Percentiles rank a stretch among this genome's conserved stretches.
Conservation (phyloP, 2,329 filamentous ascomycete genomes). For the Trematosphaeria pertusa region DNA sequence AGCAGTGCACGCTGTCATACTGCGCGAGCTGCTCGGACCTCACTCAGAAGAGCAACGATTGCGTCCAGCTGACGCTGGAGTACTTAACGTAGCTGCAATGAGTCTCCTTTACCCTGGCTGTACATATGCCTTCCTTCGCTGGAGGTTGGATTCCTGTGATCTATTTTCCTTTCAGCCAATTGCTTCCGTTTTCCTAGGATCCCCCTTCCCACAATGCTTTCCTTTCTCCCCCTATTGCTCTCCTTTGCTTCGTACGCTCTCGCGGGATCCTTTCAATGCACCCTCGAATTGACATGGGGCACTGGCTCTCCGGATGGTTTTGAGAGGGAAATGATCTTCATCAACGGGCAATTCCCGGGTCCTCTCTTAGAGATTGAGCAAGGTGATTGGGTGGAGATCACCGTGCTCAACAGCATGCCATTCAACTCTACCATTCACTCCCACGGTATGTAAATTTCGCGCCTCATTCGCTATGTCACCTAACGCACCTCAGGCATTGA, state of each 20-base stretch:
- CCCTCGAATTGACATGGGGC: conserved; percentile 30
- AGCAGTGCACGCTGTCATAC: too few relatives aligned
- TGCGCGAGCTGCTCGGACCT: too few relatives aligned
- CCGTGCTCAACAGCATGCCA: conserved; percentile 56
- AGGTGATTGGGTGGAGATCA: conserved; percentile 33
- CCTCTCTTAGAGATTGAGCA: conserved; percentile 27
- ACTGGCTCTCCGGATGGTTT: conserved; percentile 31
- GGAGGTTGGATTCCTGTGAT: too few relatives aligned
- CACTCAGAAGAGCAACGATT: too few relatives aligned
- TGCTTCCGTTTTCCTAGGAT: too few relatives aligned
- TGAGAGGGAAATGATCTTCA: conserved; percentile 32
- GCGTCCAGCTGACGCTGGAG: too few relatives aligned
- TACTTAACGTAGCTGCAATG: too few relatives aligned
- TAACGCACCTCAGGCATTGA: conserved; percentile 50
- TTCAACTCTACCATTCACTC: conserved; percentile 59
- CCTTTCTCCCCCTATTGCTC: conserved; percentile 16
- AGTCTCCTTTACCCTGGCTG: too few relatives aligned
- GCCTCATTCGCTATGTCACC: not conserved
- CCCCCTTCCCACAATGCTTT: too few relatives aligned
- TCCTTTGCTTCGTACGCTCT: conserved; percentile 12
- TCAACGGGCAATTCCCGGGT: conserved; percentile 37
- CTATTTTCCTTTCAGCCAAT: too few relatives aligned
- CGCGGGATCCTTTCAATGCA: conserved; percentile 18
- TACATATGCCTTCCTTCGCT: too few relatives aligned
- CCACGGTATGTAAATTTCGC: conserved; percentile 47